Conservation (phyloP, 1,284 basidiomycete genomes). For the Bondarzewia mesenterica region DNA sequence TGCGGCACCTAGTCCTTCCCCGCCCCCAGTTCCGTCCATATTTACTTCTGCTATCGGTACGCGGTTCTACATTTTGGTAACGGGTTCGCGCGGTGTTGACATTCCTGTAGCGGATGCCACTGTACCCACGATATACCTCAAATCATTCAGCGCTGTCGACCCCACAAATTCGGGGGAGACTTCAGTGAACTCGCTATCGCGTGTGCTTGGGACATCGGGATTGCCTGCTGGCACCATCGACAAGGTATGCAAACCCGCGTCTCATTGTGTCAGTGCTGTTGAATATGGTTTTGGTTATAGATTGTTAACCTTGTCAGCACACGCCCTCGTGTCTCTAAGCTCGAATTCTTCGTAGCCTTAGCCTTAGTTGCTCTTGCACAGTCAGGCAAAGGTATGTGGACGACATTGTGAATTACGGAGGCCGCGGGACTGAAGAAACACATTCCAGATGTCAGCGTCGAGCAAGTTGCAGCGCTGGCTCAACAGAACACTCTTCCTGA, state of each 20-base stretch:
- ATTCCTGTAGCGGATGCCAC: conserved; percentile 54
- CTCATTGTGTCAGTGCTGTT: neutral
- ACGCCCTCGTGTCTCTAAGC: conserved; percentile 66
- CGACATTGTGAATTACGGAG: conserved; percentile 10
- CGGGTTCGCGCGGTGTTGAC: neutral
- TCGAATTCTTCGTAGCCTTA: conserved; percentile 84
- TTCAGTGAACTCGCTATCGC: conserved; percentile 74
- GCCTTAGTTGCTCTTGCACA: conserved; percentile 85
- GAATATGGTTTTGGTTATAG: conserved; percentile 35
- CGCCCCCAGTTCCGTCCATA: conserved; percentile 46
- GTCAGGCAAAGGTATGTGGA: conserved; percentile 54
- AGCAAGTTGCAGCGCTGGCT: conserved; percentile 68
- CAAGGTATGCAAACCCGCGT: conserved; percentile 54
- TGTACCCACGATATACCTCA: conserved; percentile 72
- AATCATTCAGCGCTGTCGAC: conserved; percentile 68
- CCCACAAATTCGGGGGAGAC: conserved; percentile 59
- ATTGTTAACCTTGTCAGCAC: conserved; percentile 80
- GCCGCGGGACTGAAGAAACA: neutral
- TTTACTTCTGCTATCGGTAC: conserved; percentile 67
- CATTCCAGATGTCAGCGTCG: conserved; percentile 60
- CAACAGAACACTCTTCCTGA: conserved; percentile 66
- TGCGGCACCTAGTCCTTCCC: conserved; percentile 67
- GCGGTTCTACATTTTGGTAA: conserved; percentile 8
- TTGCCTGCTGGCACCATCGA: conserved; percentile 79
- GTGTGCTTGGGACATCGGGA: conserved; percentile 67